Evolutionary conservation across 177 flowering plant genomes (phyloP).

Genomic region (Vitis hybrid): DNA sequence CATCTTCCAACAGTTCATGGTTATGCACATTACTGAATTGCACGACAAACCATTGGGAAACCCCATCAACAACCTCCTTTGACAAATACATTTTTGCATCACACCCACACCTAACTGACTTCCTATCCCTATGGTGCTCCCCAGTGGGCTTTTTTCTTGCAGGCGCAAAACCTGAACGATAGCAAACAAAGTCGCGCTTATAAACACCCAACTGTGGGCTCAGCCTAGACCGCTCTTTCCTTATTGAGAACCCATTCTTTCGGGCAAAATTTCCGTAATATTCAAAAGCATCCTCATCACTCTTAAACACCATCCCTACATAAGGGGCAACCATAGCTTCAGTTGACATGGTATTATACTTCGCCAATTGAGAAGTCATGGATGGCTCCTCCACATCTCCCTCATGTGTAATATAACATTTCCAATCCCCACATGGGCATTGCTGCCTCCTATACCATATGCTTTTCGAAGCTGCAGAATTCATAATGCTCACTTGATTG

Average conservation of each 20-base stretch:
- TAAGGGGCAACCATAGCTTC: conserved; percentile 44
- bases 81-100: conserved; percentile 64
- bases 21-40: conserved; percentile 68
- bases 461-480: conserved; percentile 25
- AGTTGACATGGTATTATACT: conserved; percentile 18
- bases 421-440: conserved; percentile 74
- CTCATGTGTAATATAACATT: conserved; percentile 49
- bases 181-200: conserved; percentile 62
- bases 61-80: conserved; percentile 53
- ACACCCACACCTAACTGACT: conserved; percentile 62
- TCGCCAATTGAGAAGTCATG: conserved; percentile 29
- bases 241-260: conserved; percentile 60
- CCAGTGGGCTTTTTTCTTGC: conserved; percentile 43
- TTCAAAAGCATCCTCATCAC: conserved; percentile 61
- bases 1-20: conserved; percentile 65
- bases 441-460: conserved; percentile 58
- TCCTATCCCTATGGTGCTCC: conserved; percentile 59
- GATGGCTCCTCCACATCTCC: conserved; percentile 31
- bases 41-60: conserved; percentile 51
- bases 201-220: conserved; percentile 56
- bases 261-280: conserved; percentile 58
- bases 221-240: conserved; percentile 56
- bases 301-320: conserved; percentile 58
- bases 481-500: conserved; percentile 16
- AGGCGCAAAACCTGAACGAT: conserved; percentile 58